Conservation (phyloP, 495 filamentous ascomycete species). For the Friedmanniomyces simplex region DNA sequence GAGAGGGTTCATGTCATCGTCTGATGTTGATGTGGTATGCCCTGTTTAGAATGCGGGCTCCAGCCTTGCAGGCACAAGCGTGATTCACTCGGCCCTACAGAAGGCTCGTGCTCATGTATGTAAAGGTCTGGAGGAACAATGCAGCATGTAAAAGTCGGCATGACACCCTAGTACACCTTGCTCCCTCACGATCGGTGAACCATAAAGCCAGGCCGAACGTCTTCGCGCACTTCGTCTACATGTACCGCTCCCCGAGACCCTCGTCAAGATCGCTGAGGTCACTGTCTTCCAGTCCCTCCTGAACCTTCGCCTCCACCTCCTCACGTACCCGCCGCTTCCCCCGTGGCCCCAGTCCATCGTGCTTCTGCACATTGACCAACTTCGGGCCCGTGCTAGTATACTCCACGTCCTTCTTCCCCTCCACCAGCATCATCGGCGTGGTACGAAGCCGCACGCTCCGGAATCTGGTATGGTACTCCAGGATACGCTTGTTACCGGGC, state of each 20-base stretch:
- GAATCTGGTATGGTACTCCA: conserved; percentile 6
- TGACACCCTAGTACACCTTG: too few species aligned
- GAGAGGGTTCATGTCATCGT: too few species aligned
- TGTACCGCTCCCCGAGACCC: background rate
- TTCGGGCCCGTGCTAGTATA: conserved; percentile 3
- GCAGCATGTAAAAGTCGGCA: too few species aligned
- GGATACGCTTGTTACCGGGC: conserved; percentile 6
- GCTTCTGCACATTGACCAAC: conserved; percentile 1
- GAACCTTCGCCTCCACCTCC: background rate
- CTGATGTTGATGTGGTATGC: too few species aligned
- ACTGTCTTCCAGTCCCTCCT: background rate
- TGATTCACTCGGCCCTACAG: too few species aligned
- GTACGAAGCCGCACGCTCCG: conserved; percentile 1
- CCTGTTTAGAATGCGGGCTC: too few species aligned
- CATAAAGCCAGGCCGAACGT: too few species aligned
- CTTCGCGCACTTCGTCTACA: background rate
- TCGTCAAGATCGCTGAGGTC: background rate
- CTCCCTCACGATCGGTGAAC: too few species aligned
- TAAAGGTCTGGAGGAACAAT: too few species aligned
- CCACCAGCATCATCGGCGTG: conserved; percentile 5
- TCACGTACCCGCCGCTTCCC: background rate
- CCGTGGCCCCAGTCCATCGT: background rate
- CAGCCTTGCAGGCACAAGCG: too few species aligned
- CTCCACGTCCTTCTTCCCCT: background rate
- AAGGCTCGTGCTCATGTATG: too few species aligned